Base-by-base conservation (phyloP, 768 basidiomycete species). In the Agaricus blazei region DNA sequence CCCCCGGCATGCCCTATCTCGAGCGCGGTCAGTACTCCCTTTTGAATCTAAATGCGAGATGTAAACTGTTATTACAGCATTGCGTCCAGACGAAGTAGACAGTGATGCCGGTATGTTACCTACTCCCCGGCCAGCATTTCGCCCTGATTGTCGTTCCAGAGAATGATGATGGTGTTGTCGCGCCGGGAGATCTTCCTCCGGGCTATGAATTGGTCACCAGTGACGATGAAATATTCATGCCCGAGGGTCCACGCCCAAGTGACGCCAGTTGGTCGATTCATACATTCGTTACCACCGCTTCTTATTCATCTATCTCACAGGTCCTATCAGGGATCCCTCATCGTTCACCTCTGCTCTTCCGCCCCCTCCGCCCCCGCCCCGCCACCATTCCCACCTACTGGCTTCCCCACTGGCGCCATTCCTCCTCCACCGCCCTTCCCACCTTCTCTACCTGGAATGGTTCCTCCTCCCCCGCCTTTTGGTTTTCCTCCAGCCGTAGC, bases 1-100 rank as follows among this genome's bases (percentile, higher is more conserved):
- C 95, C 41, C 96, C 95, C 11, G 96, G 96, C 6, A 92, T 97
- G 93, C 93, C 91, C n/a, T 98, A 97, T 69, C 73, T 82, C 55
- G 92, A 98, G 67, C 72, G 87, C 72, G 81, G 94, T 95, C 62
- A 71, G 88, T 75, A n/a, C n/a, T 45, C 34, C 9, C 24, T 48
- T 56, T 15, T 37, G 12, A 40, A 42, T 40, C 11, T 43, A 26
- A 11, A 9, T 43, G 45, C 43, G 24, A 15, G 27, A n/a, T 14
- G 12, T 38, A n/a, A 24, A n/a, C 48, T 27, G 24, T 9, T 36
- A 29, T 38, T 41, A 3, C 59, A 90, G 88, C 86, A 29, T 71
- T 84, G 2, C 68, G 75, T 29, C 80, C 81, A 9, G 84, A 80
- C 26, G 88, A 90, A 64, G 71, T 79, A 29, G 79, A 81, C 58